A percentile compares a stretch with the other conserved stretches of the same genome.
phyloP scores from a whole-genome alignment of 371 early-diverging fungal genomes.

The Coemansia sp. region DNA sequence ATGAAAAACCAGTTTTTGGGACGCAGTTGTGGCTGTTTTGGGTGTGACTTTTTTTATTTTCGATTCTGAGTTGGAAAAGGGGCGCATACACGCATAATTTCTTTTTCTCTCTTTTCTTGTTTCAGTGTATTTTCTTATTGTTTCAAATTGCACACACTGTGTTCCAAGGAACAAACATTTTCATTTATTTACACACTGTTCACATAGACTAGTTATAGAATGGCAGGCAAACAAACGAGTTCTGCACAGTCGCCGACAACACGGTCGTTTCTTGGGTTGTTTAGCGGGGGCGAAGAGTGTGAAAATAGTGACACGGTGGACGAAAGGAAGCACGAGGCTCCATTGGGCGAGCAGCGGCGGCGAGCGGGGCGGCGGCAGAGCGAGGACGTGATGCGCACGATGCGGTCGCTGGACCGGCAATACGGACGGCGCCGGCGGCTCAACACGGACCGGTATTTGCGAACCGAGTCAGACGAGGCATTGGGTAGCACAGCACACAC shows the following conservation, averaged over 20 bases:
- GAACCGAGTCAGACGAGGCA: not conserved
- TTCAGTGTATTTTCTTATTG: not conserved
- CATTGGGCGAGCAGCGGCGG: constrained; percentile 15
- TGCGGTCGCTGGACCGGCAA: constrained; percentile 47
- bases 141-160: not conserved
- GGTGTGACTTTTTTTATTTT: constrained; percentile 3
- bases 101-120: too few species aligned
- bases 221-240: not conserved
- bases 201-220: not conserved
- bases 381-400: constrained; percentile 41
- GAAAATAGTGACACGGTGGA: not conserved
- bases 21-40: too few species aligned
- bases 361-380: constrained; percentile 38
- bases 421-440: constrained; percentile 47
- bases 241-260: not conserved
- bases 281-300: not conserved
- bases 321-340: not conserved
- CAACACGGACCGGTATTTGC: constrained; percentile 24
- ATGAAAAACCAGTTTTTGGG: too few species aligned
- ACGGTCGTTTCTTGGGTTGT: constrained; percentile 43
- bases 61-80: too few species aligned
- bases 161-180: not conserved
- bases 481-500: not conserved
- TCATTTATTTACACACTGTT: too few species aligned
- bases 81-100: too few species aligned